phyloP scores from a whole-genome alignment of 1,284 basidiomycete genomes.

The Phylloboletellus chloephorus region DNA sequence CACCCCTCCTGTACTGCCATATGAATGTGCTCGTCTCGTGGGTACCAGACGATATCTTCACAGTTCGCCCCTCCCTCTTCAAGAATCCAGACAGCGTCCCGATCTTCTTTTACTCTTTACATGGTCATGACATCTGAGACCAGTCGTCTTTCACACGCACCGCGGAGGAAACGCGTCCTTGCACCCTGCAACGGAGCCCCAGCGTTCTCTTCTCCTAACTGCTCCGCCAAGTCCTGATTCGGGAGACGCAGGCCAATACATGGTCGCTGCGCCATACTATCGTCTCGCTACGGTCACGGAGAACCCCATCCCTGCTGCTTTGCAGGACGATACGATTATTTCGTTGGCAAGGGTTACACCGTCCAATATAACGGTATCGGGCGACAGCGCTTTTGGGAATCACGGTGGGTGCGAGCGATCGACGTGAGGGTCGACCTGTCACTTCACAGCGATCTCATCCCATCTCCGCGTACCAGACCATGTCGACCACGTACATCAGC shows the following conservation, averaged over 20 bases:
- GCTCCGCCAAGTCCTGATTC: conserved; percentile 12
- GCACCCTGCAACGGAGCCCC: conserved; percentile 14
- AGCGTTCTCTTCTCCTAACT: conserved; percentile 12
- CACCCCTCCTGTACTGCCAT: too few species aligned
- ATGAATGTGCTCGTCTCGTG: too few species aligned
- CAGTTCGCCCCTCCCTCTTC: too few species aligned
- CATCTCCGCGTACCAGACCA: fast-evolving
- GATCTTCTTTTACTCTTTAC: conserved; percentile 17
- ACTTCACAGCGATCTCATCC: too few species aligned
- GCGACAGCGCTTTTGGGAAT: conserved; percentile 28
- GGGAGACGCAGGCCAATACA: not conserved
- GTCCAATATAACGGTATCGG: conserved; percentile 19
- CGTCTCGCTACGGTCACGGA: conserved; percentile 22
- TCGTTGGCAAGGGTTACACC: conserved; percentile 18
- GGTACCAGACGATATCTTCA: too few species aligned
- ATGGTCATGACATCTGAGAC: not conserved
- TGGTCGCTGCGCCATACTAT: conserved; percentile 21
- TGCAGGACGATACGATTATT: conserved; percentile 27
- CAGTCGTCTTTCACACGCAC: conserved; percentile 25
- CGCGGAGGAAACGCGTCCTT: conserved; percentile 22
- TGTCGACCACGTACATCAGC: conserved; percentile 11
- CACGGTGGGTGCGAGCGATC: conserved; percentile 19
- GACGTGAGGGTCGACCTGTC: too few species aligned
- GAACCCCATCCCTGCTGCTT: conserved; percentile 23
- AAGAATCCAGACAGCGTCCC: conserved; percentile 22